phyloP scores from a whole-genome alignment of 2,329 filamentous ascomycete genomes.

The Sporothrix euskadiensis region DNA sequence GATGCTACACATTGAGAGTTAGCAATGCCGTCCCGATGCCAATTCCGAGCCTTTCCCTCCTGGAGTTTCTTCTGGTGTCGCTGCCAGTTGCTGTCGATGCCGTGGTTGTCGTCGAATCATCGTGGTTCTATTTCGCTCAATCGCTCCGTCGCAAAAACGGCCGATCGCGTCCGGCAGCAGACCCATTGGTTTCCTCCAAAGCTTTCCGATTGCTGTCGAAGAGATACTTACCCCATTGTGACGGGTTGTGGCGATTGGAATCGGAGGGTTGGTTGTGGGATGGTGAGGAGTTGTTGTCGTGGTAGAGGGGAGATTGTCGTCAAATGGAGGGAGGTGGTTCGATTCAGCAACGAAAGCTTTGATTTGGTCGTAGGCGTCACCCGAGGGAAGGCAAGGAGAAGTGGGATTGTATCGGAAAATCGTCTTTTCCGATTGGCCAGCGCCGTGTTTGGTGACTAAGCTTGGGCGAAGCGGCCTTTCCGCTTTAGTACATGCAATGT shows the following conservation, averaged over 20 bases:
- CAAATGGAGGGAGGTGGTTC: slow-evolving; percentile 30
- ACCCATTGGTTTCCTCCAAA: background rate
- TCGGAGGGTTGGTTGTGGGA: slow-evolving; percentile 1
- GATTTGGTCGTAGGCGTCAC: slow-evolving; percentile 21
- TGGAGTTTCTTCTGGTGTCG: background rate
- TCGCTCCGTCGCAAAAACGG: background rate
- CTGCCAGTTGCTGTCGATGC: background rate
- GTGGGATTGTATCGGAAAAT: slow-evolving; percentile 29
- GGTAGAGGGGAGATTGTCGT: slow-evolving; percentile 11
- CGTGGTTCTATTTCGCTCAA: slow-evolving; percentile 25
- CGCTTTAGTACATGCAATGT: background rate
- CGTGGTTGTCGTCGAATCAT: background rate
- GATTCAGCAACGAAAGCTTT: slow-evolving; percentile 32
- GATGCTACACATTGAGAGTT: slow-evolving; percentile 45
- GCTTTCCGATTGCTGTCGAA: background rate
- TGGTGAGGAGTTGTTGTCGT: slow-evolving; percentile 13
- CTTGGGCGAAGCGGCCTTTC: background rate
- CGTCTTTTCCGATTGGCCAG: slow-evolving; percentile 32
- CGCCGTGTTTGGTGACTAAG: slow-evolving; percentile 26
- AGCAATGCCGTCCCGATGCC: background rate
- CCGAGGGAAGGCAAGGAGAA: slow-evolving; percentile 24
- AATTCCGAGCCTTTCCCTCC: too few species aligned
- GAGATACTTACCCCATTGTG: slow-evolving; percentile 33
- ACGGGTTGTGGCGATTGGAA: slow-evolving; percentile 21
- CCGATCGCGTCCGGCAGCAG: background rate